A percentile compares a stretch with the other conserved stretches of the same genome.
Evolutionary conservation across 1,284 basidiomycete genomes (phyloP).

Genomic region (Mycena sp.): DNA sequence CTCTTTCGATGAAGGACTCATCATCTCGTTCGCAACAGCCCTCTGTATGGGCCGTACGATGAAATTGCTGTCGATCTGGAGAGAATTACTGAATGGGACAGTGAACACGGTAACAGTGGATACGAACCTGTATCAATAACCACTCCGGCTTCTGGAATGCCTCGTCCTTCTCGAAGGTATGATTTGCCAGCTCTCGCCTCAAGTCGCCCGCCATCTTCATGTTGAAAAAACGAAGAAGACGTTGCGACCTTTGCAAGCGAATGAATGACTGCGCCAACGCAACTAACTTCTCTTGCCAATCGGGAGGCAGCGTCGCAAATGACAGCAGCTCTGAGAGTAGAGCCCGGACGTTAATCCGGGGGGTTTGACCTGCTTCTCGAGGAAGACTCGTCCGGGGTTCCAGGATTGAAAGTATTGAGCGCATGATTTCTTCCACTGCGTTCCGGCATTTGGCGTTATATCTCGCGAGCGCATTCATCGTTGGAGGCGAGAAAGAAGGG

Average conservation of each 20-base stretch:
- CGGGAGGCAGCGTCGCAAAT: slow-evolving; percentile 8
- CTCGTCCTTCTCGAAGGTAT: slow-evolving; percentile 15
- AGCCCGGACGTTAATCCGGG: slow-evolving; percentile 21
- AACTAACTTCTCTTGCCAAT: slow-evolving; percentile 19
- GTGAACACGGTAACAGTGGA: neutral
- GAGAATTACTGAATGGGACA: neutral
- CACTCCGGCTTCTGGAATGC: slow-evolving; percentile 21
- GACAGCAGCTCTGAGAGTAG: slow-evolving; percentile 14
- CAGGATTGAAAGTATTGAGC: slow-evolving; percentile 3
- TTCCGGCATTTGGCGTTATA: slow-evolving; percentile 19
- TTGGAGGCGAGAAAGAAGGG: slow-evolving; percentile 9
- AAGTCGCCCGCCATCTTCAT: slow-evolving; percentile 17
- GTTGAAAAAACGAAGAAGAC: slow-evolving; percentile 18
- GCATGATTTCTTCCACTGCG: slow-evolving; percentile 4
- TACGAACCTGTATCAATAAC: slow-evolving; percentile 24
- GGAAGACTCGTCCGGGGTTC: slow-evolving; percentile 9
- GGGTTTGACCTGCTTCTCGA: slow-evolving; percentile 21
- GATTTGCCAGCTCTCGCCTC: slow-evolving; percentile 20
- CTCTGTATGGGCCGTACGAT: slow-evolving; percentile 23
- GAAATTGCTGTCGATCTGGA: slow-evolving; percentile 19
- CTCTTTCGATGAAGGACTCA: neutral
- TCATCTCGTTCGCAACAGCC: slow-evolving; percentile 21
- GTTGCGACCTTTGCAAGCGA: slow-evolving; percentile 25
- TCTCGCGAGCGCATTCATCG: slow-evolving; percentile 7
- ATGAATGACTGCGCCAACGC: slow-evolving; percentile 24